phyloP scores from a whole-genome alignment of 2,329 filamentous ascomycete species.

The Fusarium sp. region DNA sequence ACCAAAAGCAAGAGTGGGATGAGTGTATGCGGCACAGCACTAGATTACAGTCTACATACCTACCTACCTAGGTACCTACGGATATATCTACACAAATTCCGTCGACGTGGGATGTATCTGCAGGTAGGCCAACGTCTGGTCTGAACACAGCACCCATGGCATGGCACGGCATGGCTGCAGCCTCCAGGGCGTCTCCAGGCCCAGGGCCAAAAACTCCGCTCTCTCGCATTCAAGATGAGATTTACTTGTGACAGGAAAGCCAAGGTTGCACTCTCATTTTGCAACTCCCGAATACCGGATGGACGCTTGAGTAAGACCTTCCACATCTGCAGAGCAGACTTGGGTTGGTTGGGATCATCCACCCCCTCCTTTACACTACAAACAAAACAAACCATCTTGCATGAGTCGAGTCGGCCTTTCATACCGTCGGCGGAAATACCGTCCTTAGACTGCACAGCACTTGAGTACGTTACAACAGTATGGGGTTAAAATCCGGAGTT shows the following conservation, averaged over 20 bases:
- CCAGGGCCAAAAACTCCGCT: constrained; percentile 31
- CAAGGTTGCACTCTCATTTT: not conserved
- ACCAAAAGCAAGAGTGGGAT: constrained; percentile 12
- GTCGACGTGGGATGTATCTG: constrained; percentile 14
- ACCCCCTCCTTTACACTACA: constrained; percentile 15
- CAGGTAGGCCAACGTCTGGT: constrained; percentile 1
- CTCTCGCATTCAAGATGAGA: constrained; percentile 25
- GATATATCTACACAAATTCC: constrained; percentile 4
- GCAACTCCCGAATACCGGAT: constrained; percentile 11
- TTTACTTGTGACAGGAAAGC: constrained; percentile 25
- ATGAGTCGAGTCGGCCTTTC: constrained; percentile 26
- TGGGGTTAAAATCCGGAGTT: constrained; percentile 28
- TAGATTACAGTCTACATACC: not conserved
- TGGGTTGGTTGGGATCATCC: constrained; percentile 3
- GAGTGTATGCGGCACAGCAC: constrained; percentile 18
- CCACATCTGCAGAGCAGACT: not conserved
- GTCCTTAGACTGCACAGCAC: constrained; percentile 2
- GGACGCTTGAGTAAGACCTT: not conserved
- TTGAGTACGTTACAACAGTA: not conserved
- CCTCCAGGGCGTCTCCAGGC: not conserved
- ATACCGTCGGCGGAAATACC: constrained; percentile 25
- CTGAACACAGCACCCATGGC: not conserved
- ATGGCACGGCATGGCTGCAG: not conserved
- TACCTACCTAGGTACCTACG: not conserved
- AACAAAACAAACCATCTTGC: constrained; percentile 5